Evolutionary conservation across 495 filamentous ascomycete genomes (phyloP).

Genomic region (Hypoxylon subgilvum): DNA sequence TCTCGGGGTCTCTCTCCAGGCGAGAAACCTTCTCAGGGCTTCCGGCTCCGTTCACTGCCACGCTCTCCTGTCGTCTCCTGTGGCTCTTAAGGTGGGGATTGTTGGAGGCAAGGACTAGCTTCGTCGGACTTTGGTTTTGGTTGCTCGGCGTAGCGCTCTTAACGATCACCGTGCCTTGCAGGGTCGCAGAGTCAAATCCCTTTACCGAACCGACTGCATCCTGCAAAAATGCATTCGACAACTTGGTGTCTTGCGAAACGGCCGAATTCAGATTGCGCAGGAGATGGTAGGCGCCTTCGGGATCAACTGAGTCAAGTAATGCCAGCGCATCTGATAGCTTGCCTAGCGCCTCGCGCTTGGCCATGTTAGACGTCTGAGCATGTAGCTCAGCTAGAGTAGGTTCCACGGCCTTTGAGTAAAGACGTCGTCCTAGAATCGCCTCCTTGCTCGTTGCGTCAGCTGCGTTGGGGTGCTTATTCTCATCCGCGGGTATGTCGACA

Average conservation of each 20-base stretch:
- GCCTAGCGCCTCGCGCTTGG: slow-evolving; percentile 81
- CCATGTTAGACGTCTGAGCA: slow-evolving; percentile 73
- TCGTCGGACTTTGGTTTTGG: slow-evolving; percentile 45
- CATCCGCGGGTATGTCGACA: slow-evolving; percentile 44
- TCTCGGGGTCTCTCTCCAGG: slow-evolving; percentile 50
- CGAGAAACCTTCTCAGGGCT: slow-evolving; percentile 33
- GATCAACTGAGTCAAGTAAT: slow-evolving; percentile 82
- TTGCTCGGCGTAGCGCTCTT: slow-evolving; percentile 41
- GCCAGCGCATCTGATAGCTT: slow-evolving; percentile 83
- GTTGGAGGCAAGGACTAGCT: slow-evolving; percentile 74
- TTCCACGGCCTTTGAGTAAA: slow-evolving; percentile 80
- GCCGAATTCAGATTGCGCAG: slow-evolving; percentile 67
- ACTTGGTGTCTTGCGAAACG: slow-evolving; percentile 50
- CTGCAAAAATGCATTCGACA: slow-evolving; percentile 47
- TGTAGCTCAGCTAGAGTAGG: slow-evolving; percentile 81
- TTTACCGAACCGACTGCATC: slow-evolving; percentile 18
- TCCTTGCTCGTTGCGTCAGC: slow-evolving; percentile 73
- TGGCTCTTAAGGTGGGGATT: slow-evolving; percentile 87
- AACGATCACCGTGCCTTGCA: slow-evolving; percentile 54
- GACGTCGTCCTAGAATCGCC: slow-evolving; percentile 74
- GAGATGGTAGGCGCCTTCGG: slow-evolving; percentile 87
- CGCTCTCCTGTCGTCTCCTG: slow-evolving; percentile 68
- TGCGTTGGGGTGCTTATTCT: slow-evolving; percentile 51
- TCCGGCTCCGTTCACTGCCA: slow-evolving; percentile 42
- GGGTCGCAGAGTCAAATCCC: slow-evolving; percentile 39